Base-by-base conservation (phyloP, 1,139 yeast species). In the Taphrina confusa region DNA sequence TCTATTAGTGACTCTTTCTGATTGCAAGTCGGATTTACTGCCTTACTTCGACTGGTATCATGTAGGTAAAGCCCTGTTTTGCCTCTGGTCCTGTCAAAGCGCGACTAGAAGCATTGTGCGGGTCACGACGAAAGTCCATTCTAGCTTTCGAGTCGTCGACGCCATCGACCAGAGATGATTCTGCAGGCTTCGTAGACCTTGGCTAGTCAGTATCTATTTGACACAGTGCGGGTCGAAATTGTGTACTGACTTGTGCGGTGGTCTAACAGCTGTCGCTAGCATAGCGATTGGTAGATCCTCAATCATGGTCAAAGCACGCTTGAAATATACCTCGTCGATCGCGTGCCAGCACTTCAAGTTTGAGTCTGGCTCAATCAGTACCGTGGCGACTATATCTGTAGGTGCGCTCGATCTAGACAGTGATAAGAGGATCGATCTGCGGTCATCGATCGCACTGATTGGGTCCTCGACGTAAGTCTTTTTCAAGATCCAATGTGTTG, bases 1-100 rank as follows among this genome's bases (percentile, higher is more conserved):
- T n/a, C n/a, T n/a, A n/a, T n/a, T n/a, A n/a, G n/a, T n/a, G n/a
- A n/a, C n/a, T n/a, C n/a, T n/a, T n/a, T n/a, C n/a, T n/a, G n/a
- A n/a, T n/a, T n/a, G n/a, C n/a, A n/a, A n/a, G n/a, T n/a, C n/a
- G n/a, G n/a, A n/a, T n/a, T n/a, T n/a, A n/a, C n/a, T n/a, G n/a
- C n/a, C 52, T 33, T 47, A 47, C 52, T 14, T 47, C 52, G 12
- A 47, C 52, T 9, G 52, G 52, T 12, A 47, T 20, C 5, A 42
- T 20, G 22, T 33, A 47, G 40, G 39, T 20, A 5, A 9, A 47
- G 25, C 52, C 52, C 28, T 27, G 30, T 22, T 33, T 20, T 16
- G 40, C 52, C 8, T 47, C 52, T 4, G 18, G 16, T 12, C 16
- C 31, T 9, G 42, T 25, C n/a, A 47, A 22, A 1, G 12, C 23